Conservation (phyloP, 1,284 basidiomycete genomes). For the Tremellales sp. region DNA sequence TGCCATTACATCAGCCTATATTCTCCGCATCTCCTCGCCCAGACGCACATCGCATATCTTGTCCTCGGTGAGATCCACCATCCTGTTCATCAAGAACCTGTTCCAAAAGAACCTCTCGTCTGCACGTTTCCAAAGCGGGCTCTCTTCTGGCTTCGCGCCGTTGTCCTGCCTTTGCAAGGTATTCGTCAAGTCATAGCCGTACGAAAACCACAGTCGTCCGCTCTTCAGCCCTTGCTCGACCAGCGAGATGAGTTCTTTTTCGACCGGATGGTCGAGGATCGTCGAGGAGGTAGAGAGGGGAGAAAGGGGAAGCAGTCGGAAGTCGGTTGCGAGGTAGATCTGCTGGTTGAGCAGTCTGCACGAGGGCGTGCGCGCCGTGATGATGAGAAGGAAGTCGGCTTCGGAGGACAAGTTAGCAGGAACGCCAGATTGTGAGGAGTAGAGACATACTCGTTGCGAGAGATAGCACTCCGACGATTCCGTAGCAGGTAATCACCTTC, state of each 20-base stretch:
- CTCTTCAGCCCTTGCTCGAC: constrained; percentile 78
- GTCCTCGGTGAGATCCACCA: constrained; percentile 48
- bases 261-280: constrained; percentile 65
- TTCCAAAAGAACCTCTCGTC: constrained; percentile 99
- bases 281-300: constrained; percentile 63
- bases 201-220: constrained; percentile 84
- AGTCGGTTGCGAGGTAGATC: constrained; percentile 85
- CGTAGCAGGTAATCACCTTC: constrained; percentile 59
- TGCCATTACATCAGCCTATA: constrained; percentile 5
- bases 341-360: constrained; percentile 78
- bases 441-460: constrained; percentile 60
- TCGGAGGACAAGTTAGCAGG: constrained; percentile 62
- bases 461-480: constrained; percentile 79
- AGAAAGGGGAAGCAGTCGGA: constrained; percentile 79
- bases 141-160: constrained; percentile 58
- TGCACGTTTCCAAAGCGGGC: constrained; percentile 54
- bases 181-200: constrained; percentile 85
- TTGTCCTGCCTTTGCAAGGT: constrained; percentile 76
- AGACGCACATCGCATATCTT: constrained; percentile 42
- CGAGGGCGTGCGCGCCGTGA: constrained; percentile 77
- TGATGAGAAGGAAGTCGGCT: constrained; percentile 91
- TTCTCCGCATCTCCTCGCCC: constrained; percentile 1
- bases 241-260: constrained; percentile 80
- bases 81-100: constrained; percentile 56
- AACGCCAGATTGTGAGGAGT: constrained; percentile 4